These are phyloP conservation scores for Yamadazyma friedrichii DNA, from an alignment of 1,139 yeast genomes.

Conservation along the genomic window DNA sequence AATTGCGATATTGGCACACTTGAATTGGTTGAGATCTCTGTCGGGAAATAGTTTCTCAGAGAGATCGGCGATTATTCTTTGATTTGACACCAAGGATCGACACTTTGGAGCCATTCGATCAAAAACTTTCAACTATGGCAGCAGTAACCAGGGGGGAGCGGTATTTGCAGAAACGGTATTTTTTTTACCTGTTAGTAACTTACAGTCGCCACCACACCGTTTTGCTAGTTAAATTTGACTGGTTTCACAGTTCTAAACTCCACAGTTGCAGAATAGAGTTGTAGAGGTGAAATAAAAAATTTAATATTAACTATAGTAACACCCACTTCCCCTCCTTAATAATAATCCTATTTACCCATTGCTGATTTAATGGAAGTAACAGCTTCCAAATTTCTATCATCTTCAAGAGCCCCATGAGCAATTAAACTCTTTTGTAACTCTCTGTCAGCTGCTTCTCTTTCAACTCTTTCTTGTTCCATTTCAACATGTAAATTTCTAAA, in stretches of 20 bases:
- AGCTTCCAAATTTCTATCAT: constrained; percentile 14
- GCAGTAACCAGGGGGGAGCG: too few species aligned
- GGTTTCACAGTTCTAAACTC: not conserved
- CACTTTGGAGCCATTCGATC: too few species aligned
- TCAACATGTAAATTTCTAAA: constrained; percentile 53
- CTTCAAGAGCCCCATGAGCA: constrained; percentile 15
- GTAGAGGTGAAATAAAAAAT: not conserved
- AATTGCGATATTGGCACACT: too few species aligned
- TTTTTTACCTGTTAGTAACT: too few species aligned
- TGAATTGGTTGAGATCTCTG: too few species aligned
- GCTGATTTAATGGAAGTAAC: constrained; percentile 19
- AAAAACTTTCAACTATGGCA: not conserved
- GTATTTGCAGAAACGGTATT: too few species aligned
- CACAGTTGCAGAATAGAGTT: not conserved
- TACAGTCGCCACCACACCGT: too few species aligned
- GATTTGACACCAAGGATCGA: too few species aligned
- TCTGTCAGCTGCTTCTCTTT: constrained; percentile 24
- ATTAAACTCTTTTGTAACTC: constrained; percentile 4
- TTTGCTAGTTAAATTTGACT: too few species aligned
- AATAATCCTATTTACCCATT: constrained; percentile 14
- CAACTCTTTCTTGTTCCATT: constrained; percentile 45
- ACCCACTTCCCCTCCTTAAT: too few species aligned
- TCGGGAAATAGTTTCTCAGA: too few species aligned
- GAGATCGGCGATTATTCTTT: too few species aligned
- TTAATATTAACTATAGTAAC: not conserved